Base-by-base conservation (phyloP, 2,329 filamentous ascomycete species). In the Ambrosiella beaveri region DNA sequence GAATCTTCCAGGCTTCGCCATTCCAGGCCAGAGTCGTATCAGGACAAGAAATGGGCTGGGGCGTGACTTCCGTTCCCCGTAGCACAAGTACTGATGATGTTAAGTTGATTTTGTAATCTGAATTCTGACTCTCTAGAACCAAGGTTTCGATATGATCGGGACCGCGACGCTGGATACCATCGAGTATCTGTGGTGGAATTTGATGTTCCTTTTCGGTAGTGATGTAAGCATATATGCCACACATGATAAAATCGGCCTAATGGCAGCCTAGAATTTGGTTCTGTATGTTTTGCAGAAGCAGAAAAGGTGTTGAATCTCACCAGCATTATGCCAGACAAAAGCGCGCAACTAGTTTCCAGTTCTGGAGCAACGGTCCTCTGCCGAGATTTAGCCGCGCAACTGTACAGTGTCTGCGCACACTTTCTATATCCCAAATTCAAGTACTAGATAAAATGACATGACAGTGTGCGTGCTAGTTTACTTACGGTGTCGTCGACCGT, bases 1-100 rank as follows among this genome's bases (percentile, higher is more conserved):
- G 71, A 54, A 95, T 75, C 59, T 78, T 84, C 93, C 93, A 98
- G 1, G 89, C 91, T 68, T 98, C 93, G 49, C 93, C 93, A 66
- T 98, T 98, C 93, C 93, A 98, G 75, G 91, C 96, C 1, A 98
- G 75, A 8, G 17, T 52, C 38, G 45, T 54, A 40, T 50, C 35
- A 51, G 15, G 35, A 8, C 27, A 13, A 40, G 17, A n/a, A 12
- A 57, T 47, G 15, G 47, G 55, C 36, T 57, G 55, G 11, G 15
- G 27, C 15, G 36, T 57, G 12, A 39, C 36, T 27, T 27, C 27
- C 7, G 37, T 19, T 5, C 51, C 47, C 12, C 55, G 55, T 15
- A 56, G 45, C 8, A 27, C 40, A 13, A 59, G 44, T 11, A 59
- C 52, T 7, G 57, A 55, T 2, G 57, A 39, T 15, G 52, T 49